phyloP scores from a whole-genome alignment of 2,329 filamentous ascomycete species.

The Diaporthe humulicola region DNA sequence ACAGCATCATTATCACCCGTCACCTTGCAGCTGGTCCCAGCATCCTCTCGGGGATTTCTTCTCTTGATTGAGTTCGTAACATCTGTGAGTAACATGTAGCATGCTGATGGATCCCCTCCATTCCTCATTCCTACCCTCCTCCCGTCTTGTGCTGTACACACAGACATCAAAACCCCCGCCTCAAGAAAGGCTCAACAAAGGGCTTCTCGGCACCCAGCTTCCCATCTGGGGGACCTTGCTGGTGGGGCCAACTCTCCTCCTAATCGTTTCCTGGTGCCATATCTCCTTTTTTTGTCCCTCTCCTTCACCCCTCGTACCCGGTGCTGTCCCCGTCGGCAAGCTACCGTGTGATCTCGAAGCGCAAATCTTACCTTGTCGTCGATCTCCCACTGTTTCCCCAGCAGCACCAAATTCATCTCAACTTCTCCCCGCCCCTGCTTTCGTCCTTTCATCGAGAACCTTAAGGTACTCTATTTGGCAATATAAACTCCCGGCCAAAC shows the following conservation, averaged over 20 bases:
- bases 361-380: conserved; percentile 20
- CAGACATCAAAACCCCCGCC: conserved; percentile 3
- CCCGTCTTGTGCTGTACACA: not conserved
- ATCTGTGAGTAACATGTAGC: conserved; percentile 1
- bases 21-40: not conserved
- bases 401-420: conserved; percentile 30
- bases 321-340: conserved; percentile 18
- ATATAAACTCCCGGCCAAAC: conserved; percentile 12
- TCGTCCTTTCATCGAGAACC: conserved; percentile 21
- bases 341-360: conserved; percentile 26
- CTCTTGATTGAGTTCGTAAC: not conserved
- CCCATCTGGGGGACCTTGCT: not conserved
- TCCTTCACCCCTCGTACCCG: not conserved
- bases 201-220: conserved; percentile 10
- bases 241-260: conserved; percentile 6
- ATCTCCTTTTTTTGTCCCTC: not conserved
- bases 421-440: conserved; percentile 23
- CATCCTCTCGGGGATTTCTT: not conserved
- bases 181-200: not conserved
- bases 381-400: not conserved
- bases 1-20: not conserved
- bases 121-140: conserved; percentile 11
- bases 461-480: not conserved
- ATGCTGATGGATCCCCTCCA: conserved; percentile 10
- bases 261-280: not conserved